phyloP scores from a whole-genome alignment of 2,329 filamentous ascomycete genomes.

The Ascochyta koolunga region DNA sequence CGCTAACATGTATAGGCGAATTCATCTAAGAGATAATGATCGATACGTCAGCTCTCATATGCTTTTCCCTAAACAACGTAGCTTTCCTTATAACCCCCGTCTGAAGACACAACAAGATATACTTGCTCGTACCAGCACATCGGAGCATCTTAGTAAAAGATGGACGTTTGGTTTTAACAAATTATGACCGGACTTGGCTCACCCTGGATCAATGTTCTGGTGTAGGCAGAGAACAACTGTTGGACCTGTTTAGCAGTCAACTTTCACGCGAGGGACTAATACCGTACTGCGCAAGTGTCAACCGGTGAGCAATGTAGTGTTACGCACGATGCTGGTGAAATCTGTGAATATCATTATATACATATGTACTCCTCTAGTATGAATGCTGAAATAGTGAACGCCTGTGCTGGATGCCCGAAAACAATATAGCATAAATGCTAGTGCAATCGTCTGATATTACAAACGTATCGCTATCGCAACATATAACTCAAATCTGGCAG shows the following conservation, averaged over 20 bases:
- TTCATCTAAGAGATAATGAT: no score
- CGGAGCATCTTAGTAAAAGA: background rate
- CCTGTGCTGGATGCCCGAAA: background rate
- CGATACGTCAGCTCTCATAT: no score
- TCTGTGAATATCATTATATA: background rate
- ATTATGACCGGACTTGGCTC: background rate
- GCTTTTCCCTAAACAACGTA: no score
- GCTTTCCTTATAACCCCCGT: no score
- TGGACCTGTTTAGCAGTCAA: no score
- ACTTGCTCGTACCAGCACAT: background rate
- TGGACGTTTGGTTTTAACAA: background rate
- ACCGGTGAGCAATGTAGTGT: background rate
- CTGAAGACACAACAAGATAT: no score
- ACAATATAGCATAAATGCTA: no score
- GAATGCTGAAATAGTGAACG: background rate
- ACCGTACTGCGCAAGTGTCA: background rate
- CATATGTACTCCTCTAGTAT: background rate
- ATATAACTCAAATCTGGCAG: constrained; percentile 45
- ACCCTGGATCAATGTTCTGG: background rate
- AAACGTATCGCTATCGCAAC: constrained; percentile 16
- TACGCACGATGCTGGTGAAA: background rate
- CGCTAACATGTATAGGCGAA: no score
- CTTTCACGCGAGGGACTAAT: no score
- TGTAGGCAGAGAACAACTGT: background rate
- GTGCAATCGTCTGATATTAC: background rate